phyloP scores from a whole-genome alignment of 2,329 filamentous ascomycete genomes.

The Byssochlamys sp. region DNA sequence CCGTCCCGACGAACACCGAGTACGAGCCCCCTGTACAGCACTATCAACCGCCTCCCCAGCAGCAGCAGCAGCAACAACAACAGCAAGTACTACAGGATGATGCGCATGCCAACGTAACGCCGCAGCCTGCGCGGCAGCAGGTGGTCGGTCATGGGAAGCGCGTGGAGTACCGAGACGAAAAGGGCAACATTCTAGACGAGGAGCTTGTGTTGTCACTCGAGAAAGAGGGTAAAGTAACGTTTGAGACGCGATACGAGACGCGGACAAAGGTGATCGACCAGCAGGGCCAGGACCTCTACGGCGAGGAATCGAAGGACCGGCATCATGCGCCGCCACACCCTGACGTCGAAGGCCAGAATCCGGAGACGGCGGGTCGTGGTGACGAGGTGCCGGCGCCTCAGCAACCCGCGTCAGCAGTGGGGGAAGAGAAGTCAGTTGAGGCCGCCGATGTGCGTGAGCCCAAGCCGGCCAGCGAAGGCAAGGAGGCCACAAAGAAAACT shows the following conservation, averaged over 20 bases:
- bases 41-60: constrained; percentile 7
- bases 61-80: constrained; percentile 14
- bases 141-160: constrained; percentile 60
- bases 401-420: constrained; percentile 32
- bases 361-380: constrained; percentile 42
- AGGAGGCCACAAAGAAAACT: constrained; percentile 35
- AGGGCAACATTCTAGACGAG: constrained; percentile 77
- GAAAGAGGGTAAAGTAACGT: constrained; percentile 77
- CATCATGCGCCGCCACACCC: constrained; percentile 44
- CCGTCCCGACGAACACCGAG: constrained; percentile 11
- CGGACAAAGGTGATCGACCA: constrained; percentile 73
- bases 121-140: constrained; percentile 18
- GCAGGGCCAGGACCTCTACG: constrained; percentile 63
- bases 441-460: constrained; percentile 28
- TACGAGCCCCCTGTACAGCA: constrained; percentile 8
- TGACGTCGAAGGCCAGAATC: constrained; percentile 49
- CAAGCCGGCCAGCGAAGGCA: constrained; percentile 39
- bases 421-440: constrained; percentile 29
- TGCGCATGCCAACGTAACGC: constrained; percentile 23
- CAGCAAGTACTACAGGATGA: constrained; percentile 11
- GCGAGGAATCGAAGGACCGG: constrained; percentile 15
- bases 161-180: constrained; percentile 87
- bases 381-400: constrained; percentile 25
- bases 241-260: constrained; percentile 94
- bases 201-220: constrained; percentile 69